Base-by-base conservation (phyloP, 495 filamentous ascomycete genomes). In the Ascobolus immersus region DNA sequence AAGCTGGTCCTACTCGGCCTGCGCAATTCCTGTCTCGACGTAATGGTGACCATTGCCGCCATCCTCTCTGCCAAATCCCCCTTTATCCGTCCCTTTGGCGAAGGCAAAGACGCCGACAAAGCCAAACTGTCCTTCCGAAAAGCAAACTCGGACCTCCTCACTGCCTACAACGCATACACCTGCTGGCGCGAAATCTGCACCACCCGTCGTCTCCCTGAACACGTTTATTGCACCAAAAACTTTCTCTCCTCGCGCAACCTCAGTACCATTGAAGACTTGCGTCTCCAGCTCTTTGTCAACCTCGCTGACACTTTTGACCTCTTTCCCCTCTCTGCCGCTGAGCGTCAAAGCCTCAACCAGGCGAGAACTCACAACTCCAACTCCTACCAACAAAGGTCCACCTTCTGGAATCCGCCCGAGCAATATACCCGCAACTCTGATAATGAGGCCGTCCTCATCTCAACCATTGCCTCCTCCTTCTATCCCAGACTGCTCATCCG, bases 41-140 rank as follows among this genome's bases (percentile, higher is more conserved):
- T 77, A 39, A 65, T 72, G 11, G 60, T 93, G 36, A 93, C 79
- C 11, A 77, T 90, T 37, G 86, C 86, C 2, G 84, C 86, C 2
- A 78, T 90, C 27, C 50, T 96, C 10, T 89, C 81, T 1, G 89
- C 81, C 12, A 96, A 93, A 51, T 90, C 81, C 1, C 86, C 84
- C 0, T 96, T 96, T 45, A 60, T 76, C 2, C 73, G 74, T 14
- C 71, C 82, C 0, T 73, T 91, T 47, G 80, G 78, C 1, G 72
- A 78, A 11, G 69, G 73, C 31, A 61, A 62, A 12, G 78, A 86
- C 44, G 79, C 81, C 14, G 75, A 93, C 38, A 56, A 62, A 5
- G 73, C 75, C 3, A 61, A 77, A 10, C 55, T 73, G 11, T 69
- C 65, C 2, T 93, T 90, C 57, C 75, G 71, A 42, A 67, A 67